These are phyloP conservation scores for Yamadazyma paraphyllophila DNA, from an alignment of 805 yeast species.

Conservation along the genomic window DNA sequence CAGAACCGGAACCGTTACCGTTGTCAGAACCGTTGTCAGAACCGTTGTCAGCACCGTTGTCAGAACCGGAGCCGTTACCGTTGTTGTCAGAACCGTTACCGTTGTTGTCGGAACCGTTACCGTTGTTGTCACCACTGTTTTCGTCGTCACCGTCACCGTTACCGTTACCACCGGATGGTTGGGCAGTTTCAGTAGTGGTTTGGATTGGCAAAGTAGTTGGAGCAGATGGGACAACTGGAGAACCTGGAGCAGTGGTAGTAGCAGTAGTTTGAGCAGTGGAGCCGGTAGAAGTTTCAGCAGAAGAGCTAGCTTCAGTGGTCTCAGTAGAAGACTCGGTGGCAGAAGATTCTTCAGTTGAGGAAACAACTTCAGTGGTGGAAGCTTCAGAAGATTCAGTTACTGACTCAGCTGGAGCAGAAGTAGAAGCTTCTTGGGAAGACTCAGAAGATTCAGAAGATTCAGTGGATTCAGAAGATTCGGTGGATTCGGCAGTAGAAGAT, in stretches of 20 bases:
- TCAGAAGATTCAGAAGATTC: constrained; percentile 5
- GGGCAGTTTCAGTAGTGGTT: not conserved
- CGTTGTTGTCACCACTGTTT: not conserved
- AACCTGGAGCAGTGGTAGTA: constrained; percentile 1
- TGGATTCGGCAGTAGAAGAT: constrained; percentile 1
- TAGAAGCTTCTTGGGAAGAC: constrained; percentile 2
- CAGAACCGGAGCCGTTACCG: not conserved
- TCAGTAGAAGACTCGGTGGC: constrained; percentile 4
- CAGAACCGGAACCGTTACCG: not conserved
- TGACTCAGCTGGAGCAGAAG: constrained; percentile 5
- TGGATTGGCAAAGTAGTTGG: constrained; percentile 1
- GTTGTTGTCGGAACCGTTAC: not conserved
- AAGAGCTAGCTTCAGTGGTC: not conserved
- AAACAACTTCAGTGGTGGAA: constrained; percentile 23
- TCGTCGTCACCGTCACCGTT: not conserved
- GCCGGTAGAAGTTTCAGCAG: constrained; percentile 8
- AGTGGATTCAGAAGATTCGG: constrained; percentile 1
- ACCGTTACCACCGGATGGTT: not conserved
- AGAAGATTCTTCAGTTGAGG: constrained; percentile 6
- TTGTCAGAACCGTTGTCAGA: not conserved
- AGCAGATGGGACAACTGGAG: constrained; percentile 4
- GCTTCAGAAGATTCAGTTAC: not conserved
- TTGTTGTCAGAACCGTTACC: not conserved
- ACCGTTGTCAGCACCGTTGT: not conserved
- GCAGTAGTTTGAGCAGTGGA: not conserved